These are phyloP conservation scores for Talaromyces trachyspermus DNA, from an alignment of 495 filamentous ascomycete species.

Conservation along the genomic window DNA sequence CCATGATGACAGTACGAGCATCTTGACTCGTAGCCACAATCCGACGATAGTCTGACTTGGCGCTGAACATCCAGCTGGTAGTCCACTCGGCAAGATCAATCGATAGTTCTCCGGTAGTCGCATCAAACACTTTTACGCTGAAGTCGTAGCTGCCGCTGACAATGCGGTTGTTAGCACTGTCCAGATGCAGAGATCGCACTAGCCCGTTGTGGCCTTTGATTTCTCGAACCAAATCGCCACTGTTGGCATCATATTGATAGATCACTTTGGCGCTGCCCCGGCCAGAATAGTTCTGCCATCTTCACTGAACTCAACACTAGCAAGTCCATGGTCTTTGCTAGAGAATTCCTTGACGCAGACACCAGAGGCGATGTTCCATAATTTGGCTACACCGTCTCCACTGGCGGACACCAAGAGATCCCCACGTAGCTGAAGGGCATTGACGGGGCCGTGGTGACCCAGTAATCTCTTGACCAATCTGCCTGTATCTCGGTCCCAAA, in stretches of 20 bases:
- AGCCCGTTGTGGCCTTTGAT: conserved; percentile 73
- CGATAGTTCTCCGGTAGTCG: conserved; percentile 62
- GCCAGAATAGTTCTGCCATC: conserved; percentile 83
- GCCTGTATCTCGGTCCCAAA: conserved; percentile 83
- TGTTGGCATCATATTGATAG: conserved; percentile 88
- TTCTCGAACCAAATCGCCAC: conserved; percentile 70
- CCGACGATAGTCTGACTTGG: conserved; percentile 88
- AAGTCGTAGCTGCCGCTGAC: conserved; percentile 91
- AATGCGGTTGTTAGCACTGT: conserved; percentile 72
- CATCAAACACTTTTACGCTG: conserved; percentile 86
- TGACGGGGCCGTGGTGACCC: conserved; percentile 86
- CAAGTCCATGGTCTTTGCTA: conserved; percentile 82
- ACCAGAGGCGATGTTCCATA: conserved; percentile 88
- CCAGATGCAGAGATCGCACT: conserved; percentile 82
- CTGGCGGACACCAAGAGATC: conserved; percentile 87
- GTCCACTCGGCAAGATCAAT: conserved; percentile 85
- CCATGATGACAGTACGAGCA: conserved; percentile 82
- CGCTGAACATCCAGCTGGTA: conserved; percentile 89
- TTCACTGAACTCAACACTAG: conserved; percentile 90
- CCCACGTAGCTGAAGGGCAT: conserved; percentile 88
- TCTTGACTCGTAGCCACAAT: conserved; percentile 94
- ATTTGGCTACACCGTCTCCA: conserved; percentile 83
- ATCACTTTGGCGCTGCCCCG: conserved; percentile 92
- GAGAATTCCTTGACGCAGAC: conserved; percentile 80
- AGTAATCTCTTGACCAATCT: conserved; percentile 62